Evolutionary conservation across 2,329 filamentous ascomycete genomes (phyloP).

Genomic region (Verticillium albo-atrum): DNA sequence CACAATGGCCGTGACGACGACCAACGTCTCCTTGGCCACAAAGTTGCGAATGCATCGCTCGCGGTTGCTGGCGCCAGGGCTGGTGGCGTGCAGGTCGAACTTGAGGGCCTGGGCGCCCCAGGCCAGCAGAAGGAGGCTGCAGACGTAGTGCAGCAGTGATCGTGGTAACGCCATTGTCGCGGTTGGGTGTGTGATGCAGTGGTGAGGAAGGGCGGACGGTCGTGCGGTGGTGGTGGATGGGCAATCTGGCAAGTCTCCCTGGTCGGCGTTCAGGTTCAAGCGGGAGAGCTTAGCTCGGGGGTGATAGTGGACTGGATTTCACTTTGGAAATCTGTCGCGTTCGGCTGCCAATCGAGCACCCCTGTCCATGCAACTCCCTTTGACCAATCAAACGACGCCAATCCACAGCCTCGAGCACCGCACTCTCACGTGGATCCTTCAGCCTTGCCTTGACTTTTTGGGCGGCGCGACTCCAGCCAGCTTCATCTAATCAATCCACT

Average conservation of each 20-base stretch:
- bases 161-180: conserved; percentile 42
- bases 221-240: not conserved
- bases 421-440: not conserved
- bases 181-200: not conserved
- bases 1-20: conserved; percentile 89
- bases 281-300: not conserved
- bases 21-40: conserved; percentile 83
- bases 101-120: conserved; percentile 67
- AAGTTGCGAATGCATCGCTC: conserved; percentile 97
- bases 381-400: conserved; percentile 1
- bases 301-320: not conserved
- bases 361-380: not conserved
- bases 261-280: not conserved
- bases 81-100: conserved; percentile 80
- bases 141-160: conserved; percentile 54
- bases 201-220: not conserved
- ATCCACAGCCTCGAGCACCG: conserved; percentile 2
- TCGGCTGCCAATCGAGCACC: conserved; percentile 7
- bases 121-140: conserved; percentile 52
- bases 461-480: conserved; percentile 2
- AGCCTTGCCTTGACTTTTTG: conserved; percentile 10
- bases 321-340: conserved; percentile 17
- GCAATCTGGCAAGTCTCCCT: not conserved
- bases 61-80: conserved; percentile 57
- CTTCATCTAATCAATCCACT: not conserved